Conservation (phyloP, 164 flowering plant species). For the Paratinospora sagittata region DNA sequence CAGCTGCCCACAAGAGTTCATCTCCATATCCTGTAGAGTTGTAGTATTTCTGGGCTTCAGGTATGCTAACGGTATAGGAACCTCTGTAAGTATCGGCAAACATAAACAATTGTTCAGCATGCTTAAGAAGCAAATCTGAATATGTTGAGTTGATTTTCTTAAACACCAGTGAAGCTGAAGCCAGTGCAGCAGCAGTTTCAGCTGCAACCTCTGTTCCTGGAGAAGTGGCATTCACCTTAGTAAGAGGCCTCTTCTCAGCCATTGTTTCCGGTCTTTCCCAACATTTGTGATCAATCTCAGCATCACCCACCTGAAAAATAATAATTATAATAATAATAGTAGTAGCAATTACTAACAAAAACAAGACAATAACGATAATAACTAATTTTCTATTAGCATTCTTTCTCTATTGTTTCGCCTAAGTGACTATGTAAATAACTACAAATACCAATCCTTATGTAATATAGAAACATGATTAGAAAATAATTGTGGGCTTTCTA, state of each 20-base stretch:
- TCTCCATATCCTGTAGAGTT: constrained; percentile 88
- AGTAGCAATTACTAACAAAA: neutral
- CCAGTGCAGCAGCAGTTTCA: constrained; percentile 96
- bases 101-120: constrained; percentile 61
- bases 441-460: no score
- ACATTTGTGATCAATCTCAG: constrained; percentile 67
- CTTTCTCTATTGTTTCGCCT: no score
- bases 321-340: neutral
- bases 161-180: constrained; percentile 84
- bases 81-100: constrained; percentile 74
- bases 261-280: constrained; percentile 88
- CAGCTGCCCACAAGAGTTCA: constrained; percentile 97
- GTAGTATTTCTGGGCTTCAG: constrained; percentile 57
- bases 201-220: constrained; percentile 96
- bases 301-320: constrained; percentile 66
- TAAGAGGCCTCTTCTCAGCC: constrained; percentile 65
- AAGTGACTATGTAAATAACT: no score
- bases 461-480: no score
- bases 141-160: constrained; percentile 47
- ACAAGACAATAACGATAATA: no score
- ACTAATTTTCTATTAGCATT: no score
- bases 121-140: constrained; percentile 63
- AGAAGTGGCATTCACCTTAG: constrained; percentile 52
- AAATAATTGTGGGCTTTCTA: no score
- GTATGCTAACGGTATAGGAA: constrained; percentile 62